phyloP scores from a whole-genome alignment of 2,329 filamentous ascomycete species.

The Penicillium crustosum region DNA sequence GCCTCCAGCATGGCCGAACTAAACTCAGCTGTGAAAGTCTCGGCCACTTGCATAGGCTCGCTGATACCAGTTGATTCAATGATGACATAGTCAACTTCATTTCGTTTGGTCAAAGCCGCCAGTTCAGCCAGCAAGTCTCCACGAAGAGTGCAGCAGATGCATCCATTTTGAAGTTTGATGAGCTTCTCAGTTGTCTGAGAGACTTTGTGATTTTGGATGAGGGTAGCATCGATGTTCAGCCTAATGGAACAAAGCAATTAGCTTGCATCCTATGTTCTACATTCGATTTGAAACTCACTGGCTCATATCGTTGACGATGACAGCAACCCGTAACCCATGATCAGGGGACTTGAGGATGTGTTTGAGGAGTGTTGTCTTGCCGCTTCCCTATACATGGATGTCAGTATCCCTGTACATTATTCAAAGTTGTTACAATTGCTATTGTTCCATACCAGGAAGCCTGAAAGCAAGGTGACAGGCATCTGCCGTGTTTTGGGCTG shows the following conservation, averaged over 20 bases:
- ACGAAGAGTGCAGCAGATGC: constrained; percentile 73
- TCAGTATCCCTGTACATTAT: not conserved
- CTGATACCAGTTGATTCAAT: constrained; percentile 73
- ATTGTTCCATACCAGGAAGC: constrained; percentile 51
- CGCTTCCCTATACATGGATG: constrained; percentile 54
- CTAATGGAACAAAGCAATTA: constrained; percentile 35
- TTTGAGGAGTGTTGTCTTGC: constrained; percentile 69
- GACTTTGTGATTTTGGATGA: constrained; percentile 59
- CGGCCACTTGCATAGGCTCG: constrained; percentile 71
- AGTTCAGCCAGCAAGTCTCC: constrained; percentile 71
- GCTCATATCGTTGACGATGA: constrained; percentile 73
- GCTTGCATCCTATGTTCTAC: not conserved
- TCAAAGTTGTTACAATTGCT: not conserved
- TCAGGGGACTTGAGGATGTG: constrained; percentile 64
- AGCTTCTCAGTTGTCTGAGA: constrained; percentile 63
- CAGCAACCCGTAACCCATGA: constrained; percentile 67
- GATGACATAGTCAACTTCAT: constrained; percentile 68
- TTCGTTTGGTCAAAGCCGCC: constrained; percentile 61
- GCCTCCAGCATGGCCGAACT: constrained; percentile 49
- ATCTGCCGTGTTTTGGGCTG: constrained; percentile 34
- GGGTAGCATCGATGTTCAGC: constrained; percentile 64
- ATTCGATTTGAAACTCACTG: constrained; percentile 44
- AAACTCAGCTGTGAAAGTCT: constrained; percentile 65
- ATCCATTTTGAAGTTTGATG: constrained; percentile 69
- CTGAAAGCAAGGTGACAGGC: constrained; percentile 62